These are phyloP conservation scores for Annona cherimola DNA, from an alignment of 164 flowering plant species.

Conservation along the genomic window DNA sequence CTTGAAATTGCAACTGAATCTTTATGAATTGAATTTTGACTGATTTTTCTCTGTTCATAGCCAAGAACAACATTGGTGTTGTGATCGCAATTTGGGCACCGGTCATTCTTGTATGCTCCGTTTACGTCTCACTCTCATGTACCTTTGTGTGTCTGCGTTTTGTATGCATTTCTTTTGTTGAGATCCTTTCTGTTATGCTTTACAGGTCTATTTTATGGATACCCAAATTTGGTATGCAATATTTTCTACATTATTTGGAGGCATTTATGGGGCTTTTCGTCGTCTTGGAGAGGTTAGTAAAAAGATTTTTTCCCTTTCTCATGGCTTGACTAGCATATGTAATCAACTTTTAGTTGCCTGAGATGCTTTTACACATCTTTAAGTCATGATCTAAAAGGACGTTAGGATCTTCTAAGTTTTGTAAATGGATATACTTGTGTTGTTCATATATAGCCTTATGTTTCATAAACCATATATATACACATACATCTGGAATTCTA, in stretches of 20 bases:
- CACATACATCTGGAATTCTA: too few species aligned
- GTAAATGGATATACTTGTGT: too few species aligned
- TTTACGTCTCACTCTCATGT: neutral
- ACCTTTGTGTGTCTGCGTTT: neutral
- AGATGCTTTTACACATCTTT: too few species aligned
- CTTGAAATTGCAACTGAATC: too few species aligned
- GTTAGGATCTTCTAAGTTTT: too few species aligned
- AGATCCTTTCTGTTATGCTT: slow-evolving; percentile 4
- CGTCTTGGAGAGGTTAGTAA: slow-evolving; percentile 93
- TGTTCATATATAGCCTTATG: too few species aligned
- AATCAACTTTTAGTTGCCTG: neutral
- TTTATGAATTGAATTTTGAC: neutral
- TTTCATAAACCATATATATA: too few species aligned
- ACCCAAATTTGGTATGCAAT: slow-evolving; percentile 98
- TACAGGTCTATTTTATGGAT: slow-evolving; percentile 98
- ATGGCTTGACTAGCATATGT: neutral
- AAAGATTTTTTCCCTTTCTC: neutral
- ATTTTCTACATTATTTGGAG: slow-evolving; percentile 93
- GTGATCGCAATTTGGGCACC: slow-evolving; percentile 97
- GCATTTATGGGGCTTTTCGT: slow-evolving; percentile 95
- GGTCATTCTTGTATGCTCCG: slow-evolving; percentile 69
- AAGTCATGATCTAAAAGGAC: too few species aligned
- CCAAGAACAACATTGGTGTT: slow-evolving; percentile 88
- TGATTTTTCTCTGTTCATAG: slow-evolving; percentile 42
- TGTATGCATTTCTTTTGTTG: neutral